Conservation (phyloP, 805 yeast genomes). For the Monosporozyma unispora region DNA sequence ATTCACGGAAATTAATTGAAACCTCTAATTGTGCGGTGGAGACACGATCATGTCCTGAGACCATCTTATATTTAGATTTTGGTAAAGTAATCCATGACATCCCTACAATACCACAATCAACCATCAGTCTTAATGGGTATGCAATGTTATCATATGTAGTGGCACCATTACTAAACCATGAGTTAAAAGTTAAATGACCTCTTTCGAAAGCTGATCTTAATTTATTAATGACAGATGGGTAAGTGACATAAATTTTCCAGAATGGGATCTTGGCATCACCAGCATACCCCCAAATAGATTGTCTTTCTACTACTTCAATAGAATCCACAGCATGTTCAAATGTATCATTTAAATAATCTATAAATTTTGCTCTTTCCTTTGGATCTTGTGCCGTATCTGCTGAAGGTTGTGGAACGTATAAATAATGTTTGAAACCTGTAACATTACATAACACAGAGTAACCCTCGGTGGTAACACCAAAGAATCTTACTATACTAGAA, state of each 20-base stretch:
- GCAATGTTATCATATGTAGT: constrained; percentile 87
- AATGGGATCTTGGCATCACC: constrained; percentile 74
- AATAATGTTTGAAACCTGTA: constrained; percentile 79
- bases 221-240: constrained; percentile 57
- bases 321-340: constrained; percentile 50
- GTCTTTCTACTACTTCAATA: constrained; percentile 60
- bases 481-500: constrained; percentile 64
- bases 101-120: constrained; percentile 86
- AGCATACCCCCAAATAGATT: constrained; percentile 89
- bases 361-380: constrained; percentile 34
- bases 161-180: constrained; percentile 50
- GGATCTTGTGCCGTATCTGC: constrained; percentile 31
- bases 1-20: constrained; percentile 52
- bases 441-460: constrained; percentile 85
- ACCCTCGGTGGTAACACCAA: constrained; percentile 87
- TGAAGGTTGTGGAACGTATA: constrained; percentile 84
- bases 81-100: constrained; percentile 97
- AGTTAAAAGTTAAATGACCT: constrained; percentile 60
- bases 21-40: constrained; percentile 87
- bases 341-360: constrained; percentile 37
- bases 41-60: constrained; percentile 34
- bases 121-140: constrained; percentile 76
- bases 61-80: constrained; percentile 50
- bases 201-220: constrained; percentile 76
- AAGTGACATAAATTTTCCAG: constrained; percentile 59